Conservation (phyloP, 2,329 filamentous ascomycete genomes). For the Cercospora nicotianae region DNA sequence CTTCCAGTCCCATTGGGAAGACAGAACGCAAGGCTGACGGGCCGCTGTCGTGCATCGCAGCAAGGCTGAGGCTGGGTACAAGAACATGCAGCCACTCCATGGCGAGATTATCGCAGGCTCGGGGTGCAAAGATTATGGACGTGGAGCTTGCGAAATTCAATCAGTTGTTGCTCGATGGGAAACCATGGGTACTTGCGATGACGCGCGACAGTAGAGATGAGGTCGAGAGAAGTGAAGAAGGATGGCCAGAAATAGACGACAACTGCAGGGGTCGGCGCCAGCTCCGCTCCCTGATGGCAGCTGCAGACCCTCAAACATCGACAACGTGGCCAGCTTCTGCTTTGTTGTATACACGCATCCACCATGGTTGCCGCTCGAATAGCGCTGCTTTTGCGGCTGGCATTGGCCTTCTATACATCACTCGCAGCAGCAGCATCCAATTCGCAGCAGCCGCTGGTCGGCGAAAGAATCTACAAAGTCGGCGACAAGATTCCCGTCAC, state of each 20-base stretch:
- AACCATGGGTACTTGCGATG: too few species aligned
- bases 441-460: slow-evolving; percentile 43
- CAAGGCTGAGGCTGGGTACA: not conserved
- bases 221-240: not conserved
- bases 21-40: not conserved
- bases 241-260: not conserved
- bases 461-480: slow-evolving; percentile 47
- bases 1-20: too few species aligned
- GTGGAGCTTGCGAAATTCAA: not conserved
- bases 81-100: not conserved
- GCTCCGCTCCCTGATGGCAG: slow-evolving; percentile 3
- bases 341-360: not conserved
- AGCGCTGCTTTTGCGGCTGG: slow-evolving; percentile 33
- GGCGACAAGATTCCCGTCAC: slow-evolving; percentile 53
- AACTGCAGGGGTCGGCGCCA: not conserved
- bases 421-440: slow-evolving; percentile 45
- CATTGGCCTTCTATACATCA: slow-evolving; percentile 37
- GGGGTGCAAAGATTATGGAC: not conserved
- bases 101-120: not conserved
- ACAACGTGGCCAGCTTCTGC: slow-evolving; percentile 1
- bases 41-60: not conserved
- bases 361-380: slow-evolving; percentile 21
- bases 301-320: not conserved
- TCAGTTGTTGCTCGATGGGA: too few species aligned
- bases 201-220: not conserved